Evolutionary conservation across 192 early-diverging fungal genomes (phyloP), one percentile per base, ranked within the genome.

Genomic region (Coemansia sp.): DNA sequence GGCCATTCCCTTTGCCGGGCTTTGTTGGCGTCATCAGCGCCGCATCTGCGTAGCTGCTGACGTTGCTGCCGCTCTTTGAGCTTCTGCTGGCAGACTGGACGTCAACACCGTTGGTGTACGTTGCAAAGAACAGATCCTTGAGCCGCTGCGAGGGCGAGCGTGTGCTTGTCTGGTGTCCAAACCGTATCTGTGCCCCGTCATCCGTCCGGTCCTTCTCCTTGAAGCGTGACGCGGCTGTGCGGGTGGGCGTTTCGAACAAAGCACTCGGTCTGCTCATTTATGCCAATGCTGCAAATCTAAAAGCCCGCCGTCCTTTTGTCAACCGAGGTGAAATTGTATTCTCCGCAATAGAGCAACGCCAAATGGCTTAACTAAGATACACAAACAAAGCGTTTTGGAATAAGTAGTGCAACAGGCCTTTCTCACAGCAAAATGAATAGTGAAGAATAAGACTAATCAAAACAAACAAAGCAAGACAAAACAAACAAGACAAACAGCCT

Each of bases 101-200:
- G 16, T 67, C 60, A 8, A 45, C 55, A 16, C 78, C 73, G 48
- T 68, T 72, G 6, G 79, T 82, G 46, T 82, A 82, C 22, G 79
- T 73, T 4, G 79, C 74, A 56, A 82, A 82, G 47, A 82, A 82
- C 57, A 82, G 62, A 46, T 82, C 74, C 46, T 76, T 82, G 5
- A 82, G 65, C 10, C 79, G 74, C 62, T 73, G 79, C 40, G 79
- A 82, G 7, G 79, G 79, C 56, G 79, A 82, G 59, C 54, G 61
- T 65, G 68, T 47, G 45, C 6, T 64, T 42, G 40, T 46, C 18
- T 61, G 66, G 1, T 42, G 21, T 11, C 54, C 66, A 1, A 62
- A 37, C 37, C 49, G 43, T 36, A 61, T 3, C 43, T 12, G 15
- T 13, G 36, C 66, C 11, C 37, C 49, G 37, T 54, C 67, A 9